These are phyloP conservation scores for Xerocomellus dryophilus DNA, from an alignment of 768 basidiomycete species.

Conservation along the genomic window DNA sequence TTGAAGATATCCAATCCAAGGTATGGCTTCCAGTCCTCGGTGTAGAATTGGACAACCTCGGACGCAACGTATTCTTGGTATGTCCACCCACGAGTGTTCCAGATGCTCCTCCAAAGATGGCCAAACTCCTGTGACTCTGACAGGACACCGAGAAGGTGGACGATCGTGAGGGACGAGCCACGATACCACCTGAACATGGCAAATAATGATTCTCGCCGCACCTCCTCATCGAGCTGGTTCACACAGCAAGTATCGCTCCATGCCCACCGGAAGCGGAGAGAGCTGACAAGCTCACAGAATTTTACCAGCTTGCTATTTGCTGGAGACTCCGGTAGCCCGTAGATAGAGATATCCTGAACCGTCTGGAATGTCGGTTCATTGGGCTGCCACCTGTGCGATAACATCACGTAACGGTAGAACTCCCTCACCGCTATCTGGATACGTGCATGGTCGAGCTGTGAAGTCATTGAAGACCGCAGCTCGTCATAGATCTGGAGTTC, in stretches of 20 bases:
- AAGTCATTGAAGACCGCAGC: conserved; percentile 3
- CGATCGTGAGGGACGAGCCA: background rate
- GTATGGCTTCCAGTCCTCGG: conserved; percentile 12
- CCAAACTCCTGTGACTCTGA: background rate
- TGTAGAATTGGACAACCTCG: conserved; percentile 2
- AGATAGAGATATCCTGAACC: conserved; percentile 1
- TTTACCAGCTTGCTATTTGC: background rate
- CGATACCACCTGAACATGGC: conserved; percentile 16
- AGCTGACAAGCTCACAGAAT: background rate
- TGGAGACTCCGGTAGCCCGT: background rate
- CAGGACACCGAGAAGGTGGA: conserved; percentile 4
- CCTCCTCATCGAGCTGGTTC: background rate
- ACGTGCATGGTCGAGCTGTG: background rate
- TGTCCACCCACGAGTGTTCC: conserved; percentile 13
- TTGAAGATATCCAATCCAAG: background rate
- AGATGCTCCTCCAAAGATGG: background rate
- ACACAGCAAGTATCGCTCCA: conserved; percentile 15
- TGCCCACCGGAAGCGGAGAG: background rate
- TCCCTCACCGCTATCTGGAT: background rate
- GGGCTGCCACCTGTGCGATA: conserved; percentile 1
- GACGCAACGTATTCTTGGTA: conserved; percentile 13
- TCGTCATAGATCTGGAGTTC: background rate
- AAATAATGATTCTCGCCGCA: conserved; percentile 2
- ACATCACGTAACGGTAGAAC: conserved; percentile 7
- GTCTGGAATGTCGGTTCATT: background rate